Evolutionary conservation across 345 rosid genomes (phyloP).

Genomic region (Abelmoschus esculentus): DNA sequence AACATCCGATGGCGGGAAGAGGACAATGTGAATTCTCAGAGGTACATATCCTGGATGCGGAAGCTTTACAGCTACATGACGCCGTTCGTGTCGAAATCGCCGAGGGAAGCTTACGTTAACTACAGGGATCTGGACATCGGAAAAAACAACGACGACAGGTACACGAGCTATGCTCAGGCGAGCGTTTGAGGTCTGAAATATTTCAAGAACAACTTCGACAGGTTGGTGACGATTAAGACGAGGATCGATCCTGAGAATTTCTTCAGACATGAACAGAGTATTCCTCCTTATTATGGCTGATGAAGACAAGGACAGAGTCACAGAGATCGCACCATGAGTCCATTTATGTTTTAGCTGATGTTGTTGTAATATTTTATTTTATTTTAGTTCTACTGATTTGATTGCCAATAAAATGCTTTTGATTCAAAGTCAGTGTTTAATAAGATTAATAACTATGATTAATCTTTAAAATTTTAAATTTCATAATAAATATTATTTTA

Average conservation of each 20-base stretch:
- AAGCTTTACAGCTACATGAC: conserved; percentile 3
- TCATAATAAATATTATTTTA: too few species aligned
- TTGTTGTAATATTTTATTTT: too few species aligned
- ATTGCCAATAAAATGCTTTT: too few species aligned
- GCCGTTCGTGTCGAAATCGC: conserved; percentile 10
- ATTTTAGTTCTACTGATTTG: too few species aligned
- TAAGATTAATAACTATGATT: too few species aligned
- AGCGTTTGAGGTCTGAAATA: not conserved
- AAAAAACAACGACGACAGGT: not conserved
- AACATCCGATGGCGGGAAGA: not conserved
- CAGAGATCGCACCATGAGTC: too few species aligned
- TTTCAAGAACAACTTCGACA: conserved; percentile 8
- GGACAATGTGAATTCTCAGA: not conserved
- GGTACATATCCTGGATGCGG: conserved; percentile 9
- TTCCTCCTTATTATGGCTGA: not conserved
- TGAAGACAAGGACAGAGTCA: not conserved
- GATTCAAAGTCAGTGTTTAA: too few species aligned
- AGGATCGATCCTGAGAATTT: not conserved
- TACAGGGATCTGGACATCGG: conserved; percentile 21
- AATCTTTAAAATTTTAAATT: too few species aligned
- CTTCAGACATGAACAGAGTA: not conserved
- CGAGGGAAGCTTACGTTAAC: conserved; percentile 12
- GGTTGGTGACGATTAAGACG: not conserved
- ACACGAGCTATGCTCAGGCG: not conserved
- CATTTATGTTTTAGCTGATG: too few species aligned